Percentiles rank a stretch among this genome's conserved stretches.
These are phyloP conservation scores for Lasiosphaeria miniovina DNA, from an alignment of 495 filamentous ascomycete species.

Conservation along the genomic window DNA sequence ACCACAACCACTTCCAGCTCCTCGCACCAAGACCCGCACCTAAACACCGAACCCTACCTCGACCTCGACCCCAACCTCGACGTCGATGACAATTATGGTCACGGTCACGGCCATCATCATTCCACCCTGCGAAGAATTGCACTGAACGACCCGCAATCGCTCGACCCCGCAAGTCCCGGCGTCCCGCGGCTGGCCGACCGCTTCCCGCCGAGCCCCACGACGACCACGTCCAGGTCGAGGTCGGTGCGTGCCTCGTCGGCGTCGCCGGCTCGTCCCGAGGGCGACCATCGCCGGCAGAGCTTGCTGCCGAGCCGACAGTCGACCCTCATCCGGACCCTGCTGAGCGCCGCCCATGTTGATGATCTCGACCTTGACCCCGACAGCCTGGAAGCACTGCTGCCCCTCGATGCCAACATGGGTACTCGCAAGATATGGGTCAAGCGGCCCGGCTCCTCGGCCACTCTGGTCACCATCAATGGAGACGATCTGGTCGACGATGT, in stretches of 20 bases:
- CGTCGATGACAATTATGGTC: not conserved
- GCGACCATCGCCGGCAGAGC: conserved; percentile 42
- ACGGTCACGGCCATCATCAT: not conserved
- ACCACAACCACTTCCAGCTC: conserved; percentile 6
- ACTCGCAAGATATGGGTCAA: conserved; percentile 93
- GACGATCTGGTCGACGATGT: conserved; percentile 95
- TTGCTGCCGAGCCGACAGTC: conserved; percentile 47
- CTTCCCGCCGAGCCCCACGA: not conserved
- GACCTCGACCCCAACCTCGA: not conserved
- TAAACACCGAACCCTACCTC: not conserved
- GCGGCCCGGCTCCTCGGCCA: conserved; percentile 78
- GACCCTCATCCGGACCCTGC: conserved; percentile 45
- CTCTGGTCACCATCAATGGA: conserved; percentile 76
- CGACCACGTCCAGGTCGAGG: conserved; percentile 2
- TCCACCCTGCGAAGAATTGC: conserved; percentile 8
- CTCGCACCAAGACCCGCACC: not conserved
- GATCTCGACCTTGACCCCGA: conserved; percentile 24
- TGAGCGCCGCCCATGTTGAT: conserved; percentile 33
- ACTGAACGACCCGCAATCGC: conserved; percentile 22
- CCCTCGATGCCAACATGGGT: conserved; percentile 53
- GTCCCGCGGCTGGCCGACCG: not conserved
- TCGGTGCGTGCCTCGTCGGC: conserved; percentile 3
- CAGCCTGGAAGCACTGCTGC: conserved; percentile 33
- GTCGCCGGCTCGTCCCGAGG: conserved; percentile 24
- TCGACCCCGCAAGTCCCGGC: conserved; percentile 5